These are phyloP conservation scores for Staphylotrichum longicolle DNA, from an alignment of 495 filamentous ascomycete genomes.

Conservation along the genomic window DNA sequence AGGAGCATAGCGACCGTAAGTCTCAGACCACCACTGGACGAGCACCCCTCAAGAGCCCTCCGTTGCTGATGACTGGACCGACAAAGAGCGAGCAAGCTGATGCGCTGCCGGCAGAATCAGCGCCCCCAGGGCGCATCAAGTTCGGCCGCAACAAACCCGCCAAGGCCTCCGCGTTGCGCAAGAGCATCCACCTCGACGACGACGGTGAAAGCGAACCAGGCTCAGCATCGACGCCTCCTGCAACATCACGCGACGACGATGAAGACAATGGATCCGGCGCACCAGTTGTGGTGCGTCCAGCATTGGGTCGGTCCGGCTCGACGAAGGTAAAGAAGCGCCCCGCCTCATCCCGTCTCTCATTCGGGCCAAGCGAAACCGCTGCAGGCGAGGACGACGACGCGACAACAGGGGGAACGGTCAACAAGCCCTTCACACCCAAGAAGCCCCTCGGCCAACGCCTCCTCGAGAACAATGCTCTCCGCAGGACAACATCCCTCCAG, in stretches of 20 bases:
- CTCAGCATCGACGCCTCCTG: constrained; percentile 24
- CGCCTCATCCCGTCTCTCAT: constrained; percentile 69
- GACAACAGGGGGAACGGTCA: constrained; percentile 1
- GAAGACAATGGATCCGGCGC: constrained; percentile 40
- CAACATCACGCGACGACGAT: constrained; percentile 31
- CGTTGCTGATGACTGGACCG: constrained; percentile 31
- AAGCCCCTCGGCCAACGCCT: constrained; percentile 68
- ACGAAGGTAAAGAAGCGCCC: constrained; percentile 59
- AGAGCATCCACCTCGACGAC: constrained; percentile 48
- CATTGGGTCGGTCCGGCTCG: constrained; percentile 38
- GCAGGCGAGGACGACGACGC: constrained; percentile 47
- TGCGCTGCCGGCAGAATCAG: constrained; percentile 34
- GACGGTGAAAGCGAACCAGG: constrained; percentile 26
- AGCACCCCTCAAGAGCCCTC: constrained; percentile 19
- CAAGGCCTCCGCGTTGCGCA: constrained; percentile 51
- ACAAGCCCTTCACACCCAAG: constrained; percentile 54
- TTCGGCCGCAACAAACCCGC: constrained; percentile 45
- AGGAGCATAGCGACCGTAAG: constrained; percentile 39
- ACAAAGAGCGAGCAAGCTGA: constrained; percentile 39
- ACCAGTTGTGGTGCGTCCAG: constrained; percentile 40
- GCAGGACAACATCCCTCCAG: constrained; percentile 35
- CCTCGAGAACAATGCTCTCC: constrained; percentile 67
- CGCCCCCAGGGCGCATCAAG: constrained; percentile 42
- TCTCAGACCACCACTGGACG: constrained; percentile 8
- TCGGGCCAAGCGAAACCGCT: constrained; percentile 61